Conservation (phyloP, 1,139 yeast genomes). For the Kodamaea plutei region DNA sequence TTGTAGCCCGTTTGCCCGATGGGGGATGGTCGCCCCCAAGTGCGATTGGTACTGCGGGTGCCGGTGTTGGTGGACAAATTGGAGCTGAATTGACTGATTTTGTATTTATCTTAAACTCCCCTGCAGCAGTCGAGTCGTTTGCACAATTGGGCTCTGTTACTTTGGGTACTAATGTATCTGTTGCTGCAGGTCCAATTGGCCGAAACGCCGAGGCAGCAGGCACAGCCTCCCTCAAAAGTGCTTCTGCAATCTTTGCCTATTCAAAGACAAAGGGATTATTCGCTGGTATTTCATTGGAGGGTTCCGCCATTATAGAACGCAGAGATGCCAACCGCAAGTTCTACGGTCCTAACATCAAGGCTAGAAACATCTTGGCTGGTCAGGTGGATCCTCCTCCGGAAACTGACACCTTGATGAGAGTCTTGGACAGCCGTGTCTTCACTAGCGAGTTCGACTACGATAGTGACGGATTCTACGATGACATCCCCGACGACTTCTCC, state of each 20-base stretch:
- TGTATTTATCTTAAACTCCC: conserved; percentile 83
- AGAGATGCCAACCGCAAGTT: conserved; percentile 95
- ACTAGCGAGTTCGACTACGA: conserved; percentile 51
- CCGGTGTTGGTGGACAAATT: conserved; percentile 97
- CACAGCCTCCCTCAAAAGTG: conserved; percentile 81
- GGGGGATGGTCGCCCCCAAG: conserved; percentile 99
- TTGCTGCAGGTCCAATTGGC: conserved; percentile 98
- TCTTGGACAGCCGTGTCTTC: conserved; percentile 83
- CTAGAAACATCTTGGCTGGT: conserved; percentile 78
- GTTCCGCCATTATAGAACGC: conserved; percentile 91
- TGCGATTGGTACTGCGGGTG: conserved; percentile 94
- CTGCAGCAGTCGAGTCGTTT: conserved; percentile 88
- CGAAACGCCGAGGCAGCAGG: conserved; percentile 98
- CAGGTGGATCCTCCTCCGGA: conserved; percentile 90
- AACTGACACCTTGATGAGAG: conserved; percentile 84
- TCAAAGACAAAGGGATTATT: conserved; percentile 95
- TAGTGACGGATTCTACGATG: conserved; percentile 61
- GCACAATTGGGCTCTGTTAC: conserved; percentile 94
- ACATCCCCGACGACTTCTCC: conserved; percentile 65
- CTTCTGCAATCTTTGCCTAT: conserved; percentile 89
- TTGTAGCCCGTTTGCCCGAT: conserved; percentile 89
- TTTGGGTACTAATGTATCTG: conserved; percentile 89
- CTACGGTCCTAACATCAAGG: conserved; percentile 84
- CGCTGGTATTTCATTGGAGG: conserved; percentile 97
- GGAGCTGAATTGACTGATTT: conserved; percentile 97